Evolutionary conservation across 805 yeast species (phyloP).

Genomic region (Yarrowia divulgata): DNA sequence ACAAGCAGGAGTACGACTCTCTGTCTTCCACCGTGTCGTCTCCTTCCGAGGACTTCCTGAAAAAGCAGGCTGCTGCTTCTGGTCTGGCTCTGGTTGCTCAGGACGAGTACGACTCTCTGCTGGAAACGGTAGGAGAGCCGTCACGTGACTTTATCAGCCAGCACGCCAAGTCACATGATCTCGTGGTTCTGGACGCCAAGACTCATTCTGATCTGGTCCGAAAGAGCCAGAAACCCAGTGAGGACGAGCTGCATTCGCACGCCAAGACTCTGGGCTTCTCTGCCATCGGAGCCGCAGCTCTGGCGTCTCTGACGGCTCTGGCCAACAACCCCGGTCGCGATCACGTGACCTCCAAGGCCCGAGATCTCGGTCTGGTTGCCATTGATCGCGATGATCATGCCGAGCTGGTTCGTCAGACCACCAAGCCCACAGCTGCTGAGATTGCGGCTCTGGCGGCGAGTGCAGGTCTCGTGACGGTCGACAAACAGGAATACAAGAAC

Average conservation of each 20-base stretch:
- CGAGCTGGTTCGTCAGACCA: constrained; percentile 41
- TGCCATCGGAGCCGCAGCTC: constrained; percentile 8
- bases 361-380: constrained; percentile 46
- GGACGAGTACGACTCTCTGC: constrained; percentile 36
- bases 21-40: background rate
- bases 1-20: constrained; percentile 9
- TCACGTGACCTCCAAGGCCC: constrained; percentile 43
- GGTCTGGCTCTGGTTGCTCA: constrained; percentile 21
- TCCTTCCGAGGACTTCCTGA: constrained; percentile 15
- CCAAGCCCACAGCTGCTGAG: constrained; percentile 41
- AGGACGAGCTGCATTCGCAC: constrained; percentile 26
- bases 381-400: constrained; percentile 49
- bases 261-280: constrained; percentile 34
- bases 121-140: constrained; percentile 28
- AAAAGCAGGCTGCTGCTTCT: constrained; percentile 4
- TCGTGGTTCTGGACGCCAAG: constrained; percentile 49
- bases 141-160: constrained; percentile 49
- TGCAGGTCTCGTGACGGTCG: constrained; percentile 14
- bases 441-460: constrained; percentile 14
- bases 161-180: constrained; percentile 49
- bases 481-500: background rate
- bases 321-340: constrained; percentile 25
- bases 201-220: constrained; percentile 46
- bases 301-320: constrained; percentile 29
- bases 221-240: constrained; percentile 31